Base-by-base conservation (phyloP, 805 yeast species). In the Candida broadrunensis region DNA sequence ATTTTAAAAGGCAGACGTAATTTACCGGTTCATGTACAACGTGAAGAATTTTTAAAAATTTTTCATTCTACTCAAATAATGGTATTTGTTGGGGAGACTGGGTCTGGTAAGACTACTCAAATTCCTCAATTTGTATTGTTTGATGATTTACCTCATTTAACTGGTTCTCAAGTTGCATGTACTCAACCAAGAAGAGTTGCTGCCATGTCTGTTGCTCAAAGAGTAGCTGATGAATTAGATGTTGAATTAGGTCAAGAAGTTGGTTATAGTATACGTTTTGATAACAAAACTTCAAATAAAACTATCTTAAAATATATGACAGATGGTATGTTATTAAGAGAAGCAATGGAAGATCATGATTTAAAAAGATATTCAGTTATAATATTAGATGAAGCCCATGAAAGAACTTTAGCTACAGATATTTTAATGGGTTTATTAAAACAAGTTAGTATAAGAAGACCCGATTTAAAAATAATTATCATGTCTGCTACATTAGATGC, bases 401-500 rank as follows among this genome's bases (percentile, higher is more conserved):
- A 91, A 67, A 83, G 99, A 63, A 93, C 99, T 0, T 73, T 91
- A 53, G 88, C 98, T 26, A 91, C 99, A 0, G 99, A 91, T 77
- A 91, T 91, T 44, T 70, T 91, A 50, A 91, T 91, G 98, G 98
- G 98, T 46, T 70, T 91, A 46, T 67, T 91, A 55, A 91, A 91
- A 62, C 87, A 89, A 58, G 83, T 91, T 35, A 77, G 88, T 21
- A 52, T 63, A 26, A 77, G 95, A 63, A 79, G 98, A 63, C 83
- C 88, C 16, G 97, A 91, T 56, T 74, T 91, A 56, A 93, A 93
- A 61, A 77, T 91, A 52, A 89, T 91, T 48, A 82, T 91, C 60
- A 91, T 91, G 98, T 89, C 97, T 52, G 99, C 98, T 47, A 93
- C 99, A 2, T 75, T 91, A 60, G 98, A 91, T 68, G 97, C 98